Evolutionary conservation across 1,139 yeast species (phyloP).

Genomic region (Geotrichum fermentans): DNA sequence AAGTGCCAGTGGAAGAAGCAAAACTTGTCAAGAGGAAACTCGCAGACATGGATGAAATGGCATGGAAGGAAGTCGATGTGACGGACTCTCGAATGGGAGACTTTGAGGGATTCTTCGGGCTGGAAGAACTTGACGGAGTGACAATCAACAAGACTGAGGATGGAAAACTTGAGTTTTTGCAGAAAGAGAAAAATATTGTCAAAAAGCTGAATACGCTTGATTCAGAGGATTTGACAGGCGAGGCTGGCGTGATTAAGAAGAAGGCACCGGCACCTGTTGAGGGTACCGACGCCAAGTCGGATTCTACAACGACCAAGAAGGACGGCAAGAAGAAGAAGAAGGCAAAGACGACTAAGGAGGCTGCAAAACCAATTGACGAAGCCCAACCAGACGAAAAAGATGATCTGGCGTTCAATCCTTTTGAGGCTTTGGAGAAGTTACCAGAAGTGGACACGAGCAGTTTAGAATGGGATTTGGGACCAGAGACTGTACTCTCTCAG

Average conservation of each 20-base stretch:
- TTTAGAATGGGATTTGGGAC: constrained; percentile 31
- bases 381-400: constrained; percentile 17
- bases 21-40: constrained; percentile 5
- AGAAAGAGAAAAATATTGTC: constrained; percentile 28
- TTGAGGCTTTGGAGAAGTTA: constrained; percentile 25
- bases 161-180: constrained; percentile 61
- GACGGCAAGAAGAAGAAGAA: constrained; percentile 27
- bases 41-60: constrained; percentile 30
- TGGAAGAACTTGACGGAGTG: constrained; percentile 93
- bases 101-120: constrained; percentile 83
- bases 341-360: constrained; percentile 20
- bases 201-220: constrained; percentile 24
- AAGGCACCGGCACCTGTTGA: constrained; percentile 19
- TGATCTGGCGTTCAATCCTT: constrained; percentile 22
- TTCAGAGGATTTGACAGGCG: constrained; percentile 24
- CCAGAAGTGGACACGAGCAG: constrained; percentile 23
- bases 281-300: background rate
- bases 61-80: constrained; percentile 77
- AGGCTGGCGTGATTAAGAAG: constrained; percentile 27
- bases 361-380: constrained; percentile 17
- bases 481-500: constrained; percentile 42
- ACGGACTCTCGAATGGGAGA: constrained; percentile 75
- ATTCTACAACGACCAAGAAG: background rate
- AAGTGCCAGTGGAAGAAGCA: background rate
- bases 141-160: constrained; percentile 59